Evolutionary conservation across 306 rosid species (phyloP).

Genomic region (Senna siamea): DNA sequence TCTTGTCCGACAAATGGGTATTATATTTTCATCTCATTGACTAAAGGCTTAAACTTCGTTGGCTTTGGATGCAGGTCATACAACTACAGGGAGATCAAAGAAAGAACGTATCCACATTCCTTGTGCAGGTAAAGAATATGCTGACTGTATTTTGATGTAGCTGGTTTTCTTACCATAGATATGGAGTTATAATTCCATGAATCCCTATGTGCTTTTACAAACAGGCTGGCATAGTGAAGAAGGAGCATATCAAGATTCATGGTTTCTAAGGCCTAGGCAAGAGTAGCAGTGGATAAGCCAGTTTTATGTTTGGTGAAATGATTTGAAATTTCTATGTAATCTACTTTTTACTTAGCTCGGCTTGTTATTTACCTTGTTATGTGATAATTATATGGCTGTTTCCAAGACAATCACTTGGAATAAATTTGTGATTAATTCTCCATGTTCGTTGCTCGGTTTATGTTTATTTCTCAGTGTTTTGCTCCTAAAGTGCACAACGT

Average conservation of each 20-base stretch:
- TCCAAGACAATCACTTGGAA: conserved; percentile 26
- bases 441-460: background rate
- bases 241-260: conserved; percentile 67
- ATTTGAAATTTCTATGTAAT: conserved; percentile 35
- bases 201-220: conserved; percentile 28
- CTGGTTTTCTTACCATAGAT: background rate
- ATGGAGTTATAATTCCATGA: background rate
- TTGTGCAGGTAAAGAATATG: conserved; percentile 53
- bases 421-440: conserved; percentile 42
- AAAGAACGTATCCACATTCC: conserved; percentile 63
- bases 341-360: conserved; percentile 4
- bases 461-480: conserved; percentile 2
- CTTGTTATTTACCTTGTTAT: conserved; percentile 33
- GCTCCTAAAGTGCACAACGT: background rate
- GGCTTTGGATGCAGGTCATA: conserved; percentile 53
- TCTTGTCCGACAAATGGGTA: background rate
- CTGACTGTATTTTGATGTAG: background rate
- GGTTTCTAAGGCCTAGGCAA: conserved; percentile 47
- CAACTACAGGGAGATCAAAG: conserved; percentile 74
- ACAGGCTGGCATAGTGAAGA: conserved; percentile 68
- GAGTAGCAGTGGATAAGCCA: conserved; percentile 19
- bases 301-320: conserved; percentile 32
- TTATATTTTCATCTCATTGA: background rate
- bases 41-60: conserved; percentile 4
- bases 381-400: conserved; percentile 42